Base-by-base conservation (phyloP, 129 eudicot genomes). In the Rutidosis leptorrhynchoides region DNA sequence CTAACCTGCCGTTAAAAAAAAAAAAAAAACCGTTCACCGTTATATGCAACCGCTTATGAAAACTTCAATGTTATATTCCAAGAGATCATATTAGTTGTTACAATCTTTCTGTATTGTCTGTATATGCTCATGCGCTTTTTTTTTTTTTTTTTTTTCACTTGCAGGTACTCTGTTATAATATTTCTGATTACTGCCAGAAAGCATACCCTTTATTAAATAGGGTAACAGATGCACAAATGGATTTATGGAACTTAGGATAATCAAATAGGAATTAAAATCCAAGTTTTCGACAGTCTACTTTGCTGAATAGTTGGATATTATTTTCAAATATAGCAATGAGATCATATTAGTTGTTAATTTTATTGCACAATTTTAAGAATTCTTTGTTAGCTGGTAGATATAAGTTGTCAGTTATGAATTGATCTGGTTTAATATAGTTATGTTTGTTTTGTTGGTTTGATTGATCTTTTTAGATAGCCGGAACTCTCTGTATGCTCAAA, bases 311-410 rank as follows among this genome's bases (percentile, higher is more conserved):
- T 22, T 45, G 5, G 58, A 46, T 49, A 48, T 32, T 74, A 40
- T 46, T 23, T 61, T 21, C 62, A 62, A 30, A 52, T 37, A 20
- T 53, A 23, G 25, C 56, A 26, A 72, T 63, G 56, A 37, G 48
- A 62, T 40, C 64, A 23, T 45, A 33, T 21, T 57, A 33, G 16
- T 16, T 45, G 16, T 74, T 49, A n/a, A 23, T 48, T n/a, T 46
- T 51, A 17, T 35, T 54, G 24, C 60, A 24, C 37, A 17, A 52
- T 52, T 9, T 53, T 20, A 16, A 14, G 19, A 26, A 26, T 14
- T 23, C 3, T 16, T 15, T 26, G 26, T 1, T 24, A 27, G 63
- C 1, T 12, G 22, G 11, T 26, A 15, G 16, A 57, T 24, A 2
- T 26, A 5, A 15, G 19, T 57, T n/a, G n/a, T 25, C 37, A 27